Base-by-base conservation (phyloP, 2,329 filamentous ascomycete genomes). In the Zymoseptoria crescenta region DNA sequence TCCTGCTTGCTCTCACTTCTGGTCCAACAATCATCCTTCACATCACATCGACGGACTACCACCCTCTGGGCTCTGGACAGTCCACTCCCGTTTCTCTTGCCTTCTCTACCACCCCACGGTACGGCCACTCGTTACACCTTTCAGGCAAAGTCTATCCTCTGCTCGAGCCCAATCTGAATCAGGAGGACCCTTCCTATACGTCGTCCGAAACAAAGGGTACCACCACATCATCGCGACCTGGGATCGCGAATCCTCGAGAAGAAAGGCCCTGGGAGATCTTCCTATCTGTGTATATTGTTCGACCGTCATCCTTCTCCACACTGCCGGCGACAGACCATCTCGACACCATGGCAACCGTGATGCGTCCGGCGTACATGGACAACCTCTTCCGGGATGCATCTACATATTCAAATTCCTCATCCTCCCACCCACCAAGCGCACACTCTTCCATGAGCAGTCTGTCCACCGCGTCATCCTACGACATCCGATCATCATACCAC, bases 291-390 rank as follows among this genome's bases (percentile, higher is more conserved):
- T n/a, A n/a, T 16, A 51, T 51, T 21, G 20, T 51, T 21, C 24
- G 8, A 27, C 49, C 10, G 49, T n/a, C 20, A 10, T 51, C 8
- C 19, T 51, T 4, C 20, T 24, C 10, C 24, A 51, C 13, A 24
- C n/a, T 27, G 49, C 10, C 49, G 49, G 8, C 9, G 16, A 8
- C 49, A 19, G 20, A 21, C n/a, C 49, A 19, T 13, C 24, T 19
- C 20, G 35, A 57, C 45, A 65, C 58, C 49, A 70, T 70, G 66
- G 59, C 64, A 13, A 68, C 68, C 64, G 55, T 58, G 27, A 59
- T 65, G 49, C 61, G 69, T 50, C 69, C 69, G 10, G 68, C 69
- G 53, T 71, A 70, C 55, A 61, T 71, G 55, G 68, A 72, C 59
- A 67, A 65, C 52, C 62, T 72, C 13, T 72, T 68, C 62, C 62